Evolutionary conservation across 2,329 filamentous ascomycete species (phyloP), one percentile per base, ranked within the genome.

Genomic region (Thermoascus crustaceus): DNA sequence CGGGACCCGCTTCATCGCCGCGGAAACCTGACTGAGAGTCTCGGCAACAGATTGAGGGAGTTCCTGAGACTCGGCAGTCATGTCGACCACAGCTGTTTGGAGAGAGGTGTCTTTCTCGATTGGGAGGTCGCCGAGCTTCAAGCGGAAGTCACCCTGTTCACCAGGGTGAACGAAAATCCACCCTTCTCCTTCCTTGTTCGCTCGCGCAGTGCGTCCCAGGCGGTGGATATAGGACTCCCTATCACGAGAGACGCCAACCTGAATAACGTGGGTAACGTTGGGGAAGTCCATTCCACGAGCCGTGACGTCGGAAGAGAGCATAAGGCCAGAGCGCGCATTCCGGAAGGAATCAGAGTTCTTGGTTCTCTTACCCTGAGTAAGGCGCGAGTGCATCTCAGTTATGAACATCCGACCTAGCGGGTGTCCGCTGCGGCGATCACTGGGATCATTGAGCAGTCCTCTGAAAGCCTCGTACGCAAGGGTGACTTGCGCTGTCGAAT

Each of bases 281-380:
- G 83, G 83, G 62, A 87, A 87, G 55, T 89, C 84, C 80, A 89
- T 86, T 46, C 84, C 84, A 58, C 84, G 72, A 8, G 84, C 82
- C 4, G 82, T 84, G 20, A 89, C 83, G 57, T 89, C 84, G 2
- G 83, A 85, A 2, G 84, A 85, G 54, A 87, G 73, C 30, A 88
- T 69, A 37, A 89, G 69, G 23, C 71, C 85, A 20, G 71, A 72
- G 18, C 63, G 54, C n/a, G 75, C 63, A 9, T 50, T 53, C 30
- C 84, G 79, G 76, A 95, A 98, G 17, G 49, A 54, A 0, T 89
- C 76, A 1, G 89, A 79, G 22, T 76, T 76, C 30, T 60, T 66
- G 2, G 85, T 91, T 33, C 91, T 79, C 49, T 73, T 64, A 0
- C 13, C 32, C 57, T 98, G 91, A 2, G 64, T 69, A 29, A 95